phyloP scores from a whole-genome alignment of 768 basidiomycete genomes.

The Tylopilus subfusipes region DNA sequence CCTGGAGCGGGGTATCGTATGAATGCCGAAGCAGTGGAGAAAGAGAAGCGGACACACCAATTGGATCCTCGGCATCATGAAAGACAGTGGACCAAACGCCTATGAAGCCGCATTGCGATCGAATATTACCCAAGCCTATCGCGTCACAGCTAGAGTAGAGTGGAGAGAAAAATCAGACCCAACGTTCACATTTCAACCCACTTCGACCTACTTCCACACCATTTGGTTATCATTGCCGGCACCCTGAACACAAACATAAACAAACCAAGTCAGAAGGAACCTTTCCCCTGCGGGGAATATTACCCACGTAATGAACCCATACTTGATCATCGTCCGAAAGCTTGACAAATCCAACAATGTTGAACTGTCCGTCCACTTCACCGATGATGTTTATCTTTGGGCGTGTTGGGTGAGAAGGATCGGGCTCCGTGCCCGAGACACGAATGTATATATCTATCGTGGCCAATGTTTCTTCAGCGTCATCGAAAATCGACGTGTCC shows the following conservation, averaged over 20 bases:
- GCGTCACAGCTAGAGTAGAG: slow-evolving; percentile 51
- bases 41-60: slow-evolving; percentile 32
- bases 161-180: not conserved
- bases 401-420: slow-evolving; percentile 46
- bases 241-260: slow-evolving; percentile 29
- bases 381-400: slow-evolving; percentile 56
- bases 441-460: slow-evolving; percentile 45
- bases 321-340: slow-evolving; percentile 57
- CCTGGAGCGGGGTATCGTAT: slow-evolving; percentile 12
- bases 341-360: slow-evolving; percentile 51
- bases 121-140: slow-evolving; percentile 57
- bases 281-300: not conserved
- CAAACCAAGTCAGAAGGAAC: slow-evolving; percentile 1
- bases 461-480: slow-evolving; percentile 49
- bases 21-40: too few relatives aligned
- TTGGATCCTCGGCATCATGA: slow-evolving; percentile 46
- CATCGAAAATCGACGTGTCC: slow-evolving; percentile 48
- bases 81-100: slow-evolving; percentile 50
- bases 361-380: slow-evolving; percentile 45
- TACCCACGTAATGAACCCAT: slow-evolving; percentile 61
- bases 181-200: not conserved
- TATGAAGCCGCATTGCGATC: slow-evolving; percentile 57
- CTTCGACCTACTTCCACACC: slow-evolving; percentile 51
- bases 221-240: slow-evolving; percentile 51
- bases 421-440: slow-evolving; percentile 39